Conservation (phyloP, 257 asterid genomes). For the Petunia axillaris region DNA sequence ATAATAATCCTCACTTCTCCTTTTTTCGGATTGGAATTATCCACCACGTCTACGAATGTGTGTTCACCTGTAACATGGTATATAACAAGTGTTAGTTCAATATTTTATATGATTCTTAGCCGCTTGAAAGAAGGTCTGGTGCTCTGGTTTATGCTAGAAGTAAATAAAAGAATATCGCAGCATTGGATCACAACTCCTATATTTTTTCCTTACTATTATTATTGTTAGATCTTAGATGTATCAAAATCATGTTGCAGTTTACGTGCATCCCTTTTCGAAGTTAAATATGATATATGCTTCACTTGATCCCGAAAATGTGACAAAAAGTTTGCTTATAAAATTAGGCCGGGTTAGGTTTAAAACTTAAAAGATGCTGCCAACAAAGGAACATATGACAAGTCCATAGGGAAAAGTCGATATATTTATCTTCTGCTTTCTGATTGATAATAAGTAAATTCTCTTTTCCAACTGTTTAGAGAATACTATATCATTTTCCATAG, state of each 20-base stretch:
- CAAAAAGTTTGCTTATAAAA: no score
- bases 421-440: background rate
- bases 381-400: background rate
- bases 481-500: background rate
- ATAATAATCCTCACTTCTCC: constrained; percentile 68
- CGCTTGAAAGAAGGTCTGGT: no score
- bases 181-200: background rate
- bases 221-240: no score
- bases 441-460: no score
- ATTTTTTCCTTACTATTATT: no score
- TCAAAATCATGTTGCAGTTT: background rate
- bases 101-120: background rate
- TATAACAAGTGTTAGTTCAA: background rate
- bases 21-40: constrained; percentile 54
- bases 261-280: background rate
- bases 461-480: background rate
- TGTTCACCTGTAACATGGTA: constrained; percentile 66
- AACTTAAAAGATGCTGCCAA: no score
- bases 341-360: no score
- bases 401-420: background rate
- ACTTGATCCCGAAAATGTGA: no score
- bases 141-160: background rate
- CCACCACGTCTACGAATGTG: constrained; percentile 73
- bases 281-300: no score
- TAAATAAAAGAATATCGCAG: no score